Conservation (phyloP, 2,329 filamentous ascomycete genomes). For the Zalaria obscura region DNA sequence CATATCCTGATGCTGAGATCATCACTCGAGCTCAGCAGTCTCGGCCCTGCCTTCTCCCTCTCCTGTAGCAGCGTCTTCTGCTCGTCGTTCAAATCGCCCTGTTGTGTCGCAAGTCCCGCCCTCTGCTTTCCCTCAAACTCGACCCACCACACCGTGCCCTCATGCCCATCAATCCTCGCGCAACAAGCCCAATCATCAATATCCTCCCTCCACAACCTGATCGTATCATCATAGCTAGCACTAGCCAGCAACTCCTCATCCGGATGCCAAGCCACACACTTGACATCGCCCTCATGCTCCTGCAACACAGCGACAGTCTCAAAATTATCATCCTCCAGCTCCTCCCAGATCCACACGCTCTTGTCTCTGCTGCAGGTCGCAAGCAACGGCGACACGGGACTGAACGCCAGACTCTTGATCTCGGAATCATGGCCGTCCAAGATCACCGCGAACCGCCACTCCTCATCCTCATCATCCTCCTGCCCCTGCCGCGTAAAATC, state of each 20-base stretch:
- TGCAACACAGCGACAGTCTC: slow-evolving; percentile 91
- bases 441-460: slow-evolving; percentile 86
- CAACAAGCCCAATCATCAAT: slow-evolving; percentile 90
- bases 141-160: slow-evolving; percentile 79
- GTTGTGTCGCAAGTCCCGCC: slow-evolving; percentile 9
- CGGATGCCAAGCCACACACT: slow-evolving; percentile 85
- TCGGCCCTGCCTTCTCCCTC: slow-evolving; percentile 30
- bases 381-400: slow-evolving; percentile 59
- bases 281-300: slow-evolving; percentile 92
- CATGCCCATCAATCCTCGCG: slow-evolving; percentile 64
- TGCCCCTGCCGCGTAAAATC: slow-evolving; percentile 20
- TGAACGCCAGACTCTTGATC: slow-evolving; percentile 69
- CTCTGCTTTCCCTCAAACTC: slow-evolving; percentile 44
- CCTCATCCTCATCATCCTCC: slow-evolving; percentile 45
- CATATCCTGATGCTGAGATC: slow-evolving; percentile 71
- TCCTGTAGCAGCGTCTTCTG: slow-evolving; percentile 20
- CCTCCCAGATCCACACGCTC: slow-evolving; percentile 97
- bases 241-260: slow-evolving; percentile 67
- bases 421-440: slow-evolving; percentile 93
- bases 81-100: slow-evolving; percentile 16
- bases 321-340: slow-evolving; percentile 87
- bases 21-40: slow-evolving; percentile 73
- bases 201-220: slow-evolving; percentile 81
- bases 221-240: slow-evolving; percentile 87
- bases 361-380: slow-evolving; percentile 90